Percentiles rank a stretch among this genome's conserved stretches.
Evolutionary conservation across 352 stramenopile species (phyloP).

Genomic region (Globisporangium barbulae): DNA sequence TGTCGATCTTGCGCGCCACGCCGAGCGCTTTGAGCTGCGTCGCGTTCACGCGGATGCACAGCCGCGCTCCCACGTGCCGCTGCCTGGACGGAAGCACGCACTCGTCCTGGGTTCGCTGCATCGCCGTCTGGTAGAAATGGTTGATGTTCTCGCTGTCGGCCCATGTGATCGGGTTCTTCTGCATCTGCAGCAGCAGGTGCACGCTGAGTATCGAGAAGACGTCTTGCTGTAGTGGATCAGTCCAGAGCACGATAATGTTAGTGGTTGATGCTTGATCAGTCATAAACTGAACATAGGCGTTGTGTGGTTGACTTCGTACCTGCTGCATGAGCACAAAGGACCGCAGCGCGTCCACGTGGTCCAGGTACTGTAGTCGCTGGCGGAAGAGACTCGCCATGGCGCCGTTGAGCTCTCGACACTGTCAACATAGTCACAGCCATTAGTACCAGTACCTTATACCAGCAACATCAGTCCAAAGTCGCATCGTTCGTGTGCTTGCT

Average conservation of each 20-base stretch:
- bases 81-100: slow-evolving; percentile 33
- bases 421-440: neutral
- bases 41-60: slow-evolving; percentile 50
- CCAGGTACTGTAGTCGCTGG: slow-evolving; percentile 41
- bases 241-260: neutral
- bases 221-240: slow-evolving; percentile 46
- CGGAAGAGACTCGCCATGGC: slow-evolving; percentile 52
- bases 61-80: slow-evolving; percentile 34
- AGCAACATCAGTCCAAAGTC: neutral
- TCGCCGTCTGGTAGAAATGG: slow-evolving; percentile 39
- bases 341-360: slow-evolving; percentile 49
- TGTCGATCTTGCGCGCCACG: slow-evolving; percentile 38
- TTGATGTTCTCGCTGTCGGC: slow-evolving; percentile 58
- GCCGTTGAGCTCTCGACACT: slow-evolving; percentile 52
- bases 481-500: neutral
- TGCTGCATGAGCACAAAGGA: slow-evolving; percentile 74
- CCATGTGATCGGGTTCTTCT: slow-evolving; percentile 49
- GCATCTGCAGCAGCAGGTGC: slow-evolving; percentile 51
- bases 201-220: slow-evolving; percentile 48
- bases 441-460: neutral
- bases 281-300: too few species aligned
- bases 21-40: slow-evolving; percentile 38
- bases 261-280: neutral
- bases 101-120: slow-evolving; percentile 53
- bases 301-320: slow-evolving; percentile 23